Percentiles rank a stretch among this genome's conserved stretches.
Evolutionary conservation across 192 early-diverging fungal genomes (phyloP).

Genomic region (Coemansia sp.): DNA sequence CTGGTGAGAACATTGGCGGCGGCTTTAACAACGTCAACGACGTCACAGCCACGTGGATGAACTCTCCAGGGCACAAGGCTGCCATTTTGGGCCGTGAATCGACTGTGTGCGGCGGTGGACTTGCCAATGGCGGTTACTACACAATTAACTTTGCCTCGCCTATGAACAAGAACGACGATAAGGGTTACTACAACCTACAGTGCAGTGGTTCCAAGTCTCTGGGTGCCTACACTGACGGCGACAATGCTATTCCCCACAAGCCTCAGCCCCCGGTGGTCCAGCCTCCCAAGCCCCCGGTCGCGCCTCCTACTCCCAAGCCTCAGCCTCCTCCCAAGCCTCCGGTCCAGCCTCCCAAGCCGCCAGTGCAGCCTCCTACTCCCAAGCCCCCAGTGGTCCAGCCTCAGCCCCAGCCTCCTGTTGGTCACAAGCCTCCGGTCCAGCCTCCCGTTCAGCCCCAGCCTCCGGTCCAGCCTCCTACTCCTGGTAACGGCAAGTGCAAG

Average conservation of each 20-base stretch:
- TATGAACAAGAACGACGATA: conserved; percentile 20
- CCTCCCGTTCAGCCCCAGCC: not conserved
- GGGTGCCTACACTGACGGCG: not conserved
- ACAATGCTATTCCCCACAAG: conserved; percentile 1
- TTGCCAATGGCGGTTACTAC: conserved; percentile 27
- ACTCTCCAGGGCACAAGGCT: conserved; percentile 45
- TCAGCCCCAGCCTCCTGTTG: not conserved
- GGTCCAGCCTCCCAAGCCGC: conserved; percentile 2
- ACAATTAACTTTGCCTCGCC: conserved; percentile 47
- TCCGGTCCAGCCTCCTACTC: not conserved
- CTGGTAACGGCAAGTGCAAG: conserved; percentile 50
- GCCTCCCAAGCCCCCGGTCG: not conserved
- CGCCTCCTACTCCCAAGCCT: conserved; percentile 7
- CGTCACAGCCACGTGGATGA: conserved; percentile 51
- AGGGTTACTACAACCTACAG: conserved; percentile 18
- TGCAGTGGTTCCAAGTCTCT: not conserved
- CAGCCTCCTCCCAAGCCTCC: not conserved
- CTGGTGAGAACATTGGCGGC: conserved; percentile 48
- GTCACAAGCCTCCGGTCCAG: not conserved
- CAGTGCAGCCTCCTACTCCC: not conserved
- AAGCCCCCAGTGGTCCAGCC: not conserved
- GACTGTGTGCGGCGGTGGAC: conserved; percentile 55
- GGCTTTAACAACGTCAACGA: conserved; percentile 16
- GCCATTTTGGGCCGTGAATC: conserved; percentile 45
- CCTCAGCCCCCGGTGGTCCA: not conserved